A percentile compares a stretch with the other conserved stretches of the same genome.
Evolutionary conservation across 129 eudicot species (phyloP).

Genomic region (Silybum marianum): DNA sequence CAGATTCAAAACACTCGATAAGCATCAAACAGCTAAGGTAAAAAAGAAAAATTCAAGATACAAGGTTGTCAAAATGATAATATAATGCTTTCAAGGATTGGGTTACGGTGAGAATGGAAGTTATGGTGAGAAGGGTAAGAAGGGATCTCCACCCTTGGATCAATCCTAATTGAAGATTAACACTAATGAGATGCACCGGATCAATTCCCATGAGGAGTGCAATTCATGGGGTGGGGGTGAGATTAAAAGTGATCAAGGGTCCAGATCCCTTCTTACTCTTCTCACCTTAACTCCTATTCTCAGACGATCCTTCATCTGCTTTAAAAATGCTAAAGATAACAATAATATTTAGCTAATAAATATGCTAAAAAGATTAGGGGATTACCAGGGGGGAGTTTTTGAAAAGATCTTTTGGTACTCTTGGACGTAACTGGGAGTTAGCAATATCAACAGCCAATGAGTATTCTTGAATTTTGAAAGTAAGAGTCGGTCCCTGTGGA

Average conservation of each 20-base stretch:
- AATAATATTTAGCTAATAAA: background rate
- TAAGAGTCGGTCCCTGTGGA: constrained; percentile 95
- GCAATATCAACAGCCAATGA: constrained; percentile 85
- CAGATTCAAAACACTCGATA: background rate
- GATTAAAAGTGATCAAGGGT: too few relatives aligned
- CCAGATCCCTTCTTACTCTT: too few relatives aligned
- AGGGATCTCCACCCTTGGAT: too few relatives aligned
- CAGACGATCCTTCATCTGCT: background rate
- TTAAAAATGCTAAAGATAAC: background rate
- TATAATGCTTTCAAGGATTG: background rate
- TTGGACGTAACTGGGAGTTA: constrained; percentile 82
- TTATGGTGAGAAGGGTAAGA: too few relatives aligned
- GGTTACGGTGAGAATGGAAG: too few relatives aligned
- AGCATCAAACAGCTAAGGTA: background rate
- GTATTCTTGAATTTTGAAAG: constrained; percentile 81
- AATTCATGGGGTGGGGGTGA: too few relatives aligned
- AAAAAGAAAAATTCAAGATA: too few relatives aligned
- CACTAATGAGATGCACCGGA: too few relatives aligned
- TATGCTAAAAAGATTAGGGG: background rate
- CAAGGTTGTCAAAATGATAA: background rate
- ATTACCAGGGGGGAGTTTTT: constrained; percentile 82
- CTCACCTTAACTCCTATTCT: too few relatives aligned
- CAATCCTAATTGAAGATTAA: too few relatives aligned
- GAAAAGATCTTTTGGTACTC: constrained; percentile 87
- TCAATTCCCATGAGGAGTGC: too few relatives aligned